Percentiles rank a stretch among this genome's conserved stretches.
Conservation (phyloP, 768 basidiomycete species). For the Mycena galericulata region DNA sequence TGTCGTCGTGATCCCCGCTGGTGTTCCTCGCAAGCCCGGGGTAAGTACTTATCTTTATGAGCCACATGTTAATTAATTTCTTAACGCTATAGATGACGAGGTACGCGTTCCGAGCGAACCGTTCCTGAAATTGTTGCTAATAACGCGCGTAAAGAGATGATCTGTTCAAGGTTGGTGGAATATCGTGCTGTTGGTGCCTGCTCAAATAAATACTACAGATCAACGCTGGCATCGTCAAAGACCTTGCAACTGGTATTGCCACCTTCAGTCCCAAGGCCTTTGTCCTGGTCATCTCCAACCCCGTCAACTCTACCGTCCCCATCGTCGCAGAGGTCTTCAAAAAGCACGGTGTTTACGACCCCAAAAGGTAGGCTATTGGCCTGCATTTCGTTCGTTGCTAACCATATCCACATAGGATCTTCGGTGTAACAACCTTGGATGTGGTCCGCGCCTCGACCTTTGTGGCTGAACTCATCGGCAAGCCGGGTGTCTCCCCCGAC, state of each 20-base stretch:
- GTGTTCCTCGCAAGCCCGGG: conserved; percentile 95
- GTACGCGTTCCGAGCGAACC: conserved; percentile 45
- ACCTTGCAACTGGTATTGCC: conserved; percentile 92
- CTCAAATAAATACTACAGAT: conserved; percentile 64
- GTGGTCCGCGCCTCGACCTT: conserved; percentile 99
- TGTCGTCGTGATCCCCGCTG: conserved; percentile 95
- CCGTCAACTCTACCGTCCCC: conserved; percentile 99
- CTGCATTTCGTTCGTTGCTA: conserved; percentile 4
- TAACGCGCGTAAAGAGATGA: conserved; percentile 74
- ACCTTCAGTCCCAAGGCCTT: conserved; percentile 88
- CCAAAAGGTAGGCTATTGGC: conserved; percentile 72
- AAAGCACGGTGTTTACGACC: conserved; percentile 90
- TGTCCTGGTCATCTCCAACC: conserved; percentile 97
- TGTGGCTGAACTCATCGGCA: conserved; percentile 81
- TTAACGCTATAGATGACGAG: conserved; percentile 61
- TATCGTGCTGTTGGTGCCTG: conserved; percentile 12
- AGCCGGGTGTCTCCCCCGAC: conserved; percentile 69
- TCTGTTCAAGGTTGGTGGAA: conserved; percentile 83
- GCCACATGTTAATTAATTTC: conserved; percentile 33
- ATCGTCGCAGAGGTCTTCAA: conserved; percentile 97
- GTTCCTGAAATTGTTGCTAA: conserved; percentile 13
- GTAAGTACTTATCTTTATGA: conserved; percentile 58
- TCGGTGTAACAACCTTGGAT: conserved; percentile 98
- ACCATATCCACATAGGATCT: conserved; percentile 67
- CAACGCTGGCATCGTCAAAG: conserved; percentile 97